phyloP scores from a whole-genome alignment of 2,329 filamentous ascomycete genomes.

The Cladophialophora bantiana region DNA sequence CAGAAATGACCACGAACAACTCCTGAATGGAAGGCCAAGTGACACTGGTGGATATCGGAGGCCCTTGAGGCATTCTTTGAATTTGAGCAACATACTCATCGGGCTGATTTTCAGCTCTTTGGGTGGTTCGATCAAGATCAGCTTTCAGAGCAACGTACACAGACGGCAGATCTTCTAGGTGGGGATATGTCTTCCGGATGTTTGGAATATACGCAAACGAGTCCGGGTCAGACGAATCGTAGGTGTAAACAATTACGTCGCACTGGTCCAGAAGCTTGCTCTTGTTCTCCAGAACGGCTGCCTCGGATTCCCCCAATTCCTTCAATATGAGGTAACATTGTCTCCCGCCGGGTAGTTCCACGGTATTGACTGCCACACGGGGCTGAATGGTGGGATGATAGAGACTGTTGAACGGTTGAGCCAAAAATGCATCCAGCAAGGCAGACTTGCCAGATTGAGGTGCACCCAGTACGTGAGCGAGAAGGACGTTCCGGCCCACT shows the following conservation, averaged over 20 bases:
- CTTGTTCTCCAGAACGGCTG: constrained; percentile 90
- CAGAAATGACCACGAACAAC: constrained; percentile 88
- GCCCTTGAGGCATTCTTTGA: constrained; percentile 73
- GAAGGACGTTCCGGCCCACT: constrained; percentile 91
- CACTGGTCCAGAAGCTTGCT: constrained; percentile 84
- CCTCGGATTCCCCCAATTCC: constrained; percentile 86
- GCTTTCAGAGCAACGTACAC: constrained; percentile 95
- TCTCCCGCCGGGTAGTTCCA: constrained; percentile 93
- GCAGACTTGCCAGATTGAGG: constrained; percentile 89
- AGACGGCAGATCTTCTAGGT: constrained; percentile 86
- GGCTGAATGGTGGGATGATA: constrained; percentile 96
- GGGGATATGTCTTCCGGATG: constrained; percentile 77
- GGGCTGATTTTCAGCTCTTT: constrained; percentile 86
- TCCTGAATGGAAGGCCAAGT: constrained; percentile 94
- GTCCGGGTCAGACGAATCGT: constrained; percentile 95
- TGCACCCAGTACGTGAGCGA: constrained; percentile 90
- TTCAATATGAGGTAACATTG: constrained; percentile 97
- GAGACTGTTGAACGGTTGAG: constrained; percentile 79
- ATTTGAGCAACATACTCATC: constrained; percentile 86
- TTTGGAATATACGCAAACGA: constrained; percentile 91
- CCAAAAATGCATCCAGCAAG: constrained; percentile 88
- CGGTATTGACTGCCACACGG: constrained; percentile 90
- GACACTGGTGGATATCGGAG: constrained; percentile 91
- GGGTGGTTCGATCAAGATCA: constrained; percentile 95
- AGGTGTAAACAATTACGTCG: constrained; percentile 92